Percentiles rank a stretch among this genome's conserved stretches.
phyloP scores from a whole-genome alignment of 495 filamentous ascomycete genomes.

The Antarctomyces pellizariae region DNA sequence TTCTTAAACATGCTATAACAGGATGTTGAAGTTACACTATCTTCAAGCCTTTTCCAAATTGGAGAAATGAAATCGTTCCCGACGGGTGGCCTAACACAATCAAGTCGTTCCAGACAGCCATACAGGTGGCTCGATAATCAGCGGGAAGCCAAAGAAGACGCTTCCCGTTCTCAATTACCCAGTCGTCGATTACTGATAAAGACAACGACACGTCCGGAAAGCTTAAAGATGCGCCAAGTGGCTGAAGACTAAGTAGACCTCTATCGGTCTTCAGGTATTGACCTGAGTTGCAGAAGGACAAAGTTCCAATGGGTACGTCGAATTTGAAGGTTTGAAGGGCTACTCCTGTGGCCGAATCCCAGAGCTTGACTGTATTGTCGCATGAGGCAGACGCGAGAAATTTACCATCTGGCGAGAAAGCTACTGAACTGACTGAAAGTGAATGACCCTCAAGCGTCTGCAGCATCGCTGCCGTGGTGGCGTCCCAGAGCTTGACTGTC shows the following conservation, averaged over 20 bases:
- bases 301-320: too few relatives aligned
- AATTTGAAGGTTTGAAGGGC: too few relatives aligned
- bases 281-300: too few relatives aligned
- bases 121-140: conserved; percentile 5
- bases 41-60: conserved; percentile 5
- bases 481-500: conserved; percentile 2
- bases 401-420: conserved; percentile 8
- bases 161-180: conserved; percentile 4
- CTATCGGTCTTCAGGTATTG: too few relatives aligned
- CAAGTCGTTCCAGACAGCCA: conserved; percentile 5
- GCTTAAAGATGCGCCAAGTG: too few relatives aligned
- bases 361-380: conserved; percentile 6
- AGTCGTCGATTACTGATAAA: conserved; percentile 6
- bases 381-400: conserved; percentile 5
- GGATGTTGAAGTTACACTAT: too few relatives aligned
- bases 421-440: conserved; percentile 6
- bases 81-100: conserved; percentile 6
- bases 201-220: too few relatives aligned
- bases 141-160: conserved; percentile 8
- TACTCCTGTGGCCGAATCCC: conserved; percentile 7
- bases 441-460: conserved; percentile 9
- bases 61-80: conserved; percentile 6
- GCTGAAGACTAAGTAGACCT: too few relatives aligned
- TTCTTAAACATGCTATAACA: too few relatives aligned
- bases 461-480: conserved; percentile 4